These are phyloP conservation scores for Pneumocystis carinii DNA, from an alignment of 1,139 yeast species.

Conservation along the genomic window DNA sequence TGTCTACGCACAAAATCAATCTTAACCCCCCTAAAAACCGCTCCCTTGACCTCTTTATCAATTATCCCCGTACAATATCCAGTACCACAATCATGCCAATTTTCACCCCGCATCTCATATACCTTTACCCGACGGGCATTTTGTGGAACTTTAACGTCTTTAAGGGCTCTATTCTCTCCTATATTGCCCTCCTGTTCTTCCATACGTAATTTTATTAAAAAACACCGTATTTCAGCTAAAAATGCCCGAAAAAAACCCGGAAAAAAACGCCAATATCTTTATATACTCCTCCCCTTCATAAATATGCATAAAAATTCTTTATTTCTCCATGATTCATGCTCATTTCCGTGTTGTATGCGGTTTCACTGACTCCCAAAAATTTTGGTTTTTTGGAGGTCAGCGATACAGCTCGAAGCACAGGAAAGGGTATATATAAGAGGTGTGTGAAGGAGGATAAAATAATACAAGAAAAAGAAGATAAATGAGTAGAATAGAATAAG, in stretches of 20 bases:
- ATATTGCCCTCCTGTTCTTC: no score
- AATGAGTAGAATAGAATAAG: background rate
- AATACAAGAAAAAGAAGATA: background rate
- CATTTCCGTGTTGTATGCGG: background rate
- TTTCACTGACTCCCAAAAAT: background rate
- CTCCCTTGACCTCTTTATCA: conserved; percentile 18
- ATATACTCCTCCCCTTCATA: background rate
- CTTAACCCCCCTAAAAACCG: conserved; percentile 9
- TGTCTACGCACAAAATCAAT: conserved; percentile 5
- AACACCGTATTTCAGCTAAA: background rate
- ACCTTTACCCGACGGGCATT: conserved; percentile 74
- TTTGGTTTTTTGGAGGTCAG: background rate
- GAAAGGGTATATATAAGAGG: background rate
- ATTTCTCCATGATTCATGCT: background rate
- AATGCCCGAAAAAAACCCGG: background rate
- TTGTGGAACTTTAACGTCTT: conserved; percentile 22
- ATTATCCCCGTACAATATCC: conserved; percentile 74
- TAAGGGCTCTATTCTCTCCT: background rate
- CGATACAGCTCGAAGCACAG: background rate
- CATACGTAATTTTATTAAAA: no score
- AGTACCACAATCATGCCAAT: conserved; percentile 88
- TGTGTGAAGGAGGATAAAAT: background rate
- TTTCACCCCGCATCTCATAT: conserved; percentile 62
- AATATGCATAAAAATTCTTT: background rate
- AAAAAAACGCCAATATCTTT: background rate